Evolutionary conservation across 2,329 filamentous ascomycete genomes (phyloP), one percentile per base, ranked within the genome.

Genomic region (Phialocephala subalpina): DNA sequence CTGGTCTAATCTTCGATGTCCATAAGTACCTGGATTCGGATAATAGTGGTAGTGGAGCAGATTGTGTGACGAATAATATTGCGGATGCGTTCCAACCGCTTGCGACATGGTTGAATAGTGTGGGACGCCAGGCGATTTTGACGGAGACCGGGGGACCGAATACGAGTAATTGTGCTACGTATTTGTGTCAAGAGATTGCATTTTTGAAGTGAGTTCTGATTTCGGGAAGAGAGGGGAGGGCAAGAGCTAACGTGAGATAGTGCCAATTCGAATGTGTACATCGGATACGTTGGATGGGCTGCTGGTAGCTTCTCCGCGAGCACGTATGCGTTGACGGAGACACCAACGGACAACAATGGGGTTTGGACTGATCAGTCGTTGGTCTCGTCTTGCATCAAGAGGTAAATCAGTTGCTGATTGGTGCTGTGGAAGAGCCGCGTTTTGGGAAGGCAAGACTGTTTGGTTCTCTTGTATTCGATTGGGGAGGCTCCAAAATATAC

Each of bases 21-120:
- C 87, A 89, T 77, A 84, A 87, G 74, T 89, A 88, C 73, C 81
- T 89, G 2, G 87, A 88, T 70, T 79, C 78, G 22, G 84, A 88
- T 77, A 84, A 85, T 76, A 84, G 82, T 6, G 87, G 87, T 45
- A 84, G 82, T 0, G 77, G 83, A 66, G 69, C 76, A 3, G 78
- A 82, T 62, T 89, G 87, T 75, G 82, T 82, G 1, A 85, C 82
- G 2, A 80, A 88, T 70, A 86, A 86, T 56, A 78, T 84, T 3
- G 79, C 62, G 14, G 60, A 78, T 35, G 82, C 79, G 1, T 86
- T 87, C 73, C 74, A 75, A n/a, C 77, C 78, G 0, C 75, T 87
- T 0, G 82, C 83, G 0, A 74, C 77, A 2, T 87, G 80, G 70
- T 67, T 88, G 58, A 77, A 57, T 57, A 57, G 53, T 38, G 53